Evolutionary conservation across 345 rosid genomes (phyloP).

Genomic region (Excoecaria agallocha): DNA sequence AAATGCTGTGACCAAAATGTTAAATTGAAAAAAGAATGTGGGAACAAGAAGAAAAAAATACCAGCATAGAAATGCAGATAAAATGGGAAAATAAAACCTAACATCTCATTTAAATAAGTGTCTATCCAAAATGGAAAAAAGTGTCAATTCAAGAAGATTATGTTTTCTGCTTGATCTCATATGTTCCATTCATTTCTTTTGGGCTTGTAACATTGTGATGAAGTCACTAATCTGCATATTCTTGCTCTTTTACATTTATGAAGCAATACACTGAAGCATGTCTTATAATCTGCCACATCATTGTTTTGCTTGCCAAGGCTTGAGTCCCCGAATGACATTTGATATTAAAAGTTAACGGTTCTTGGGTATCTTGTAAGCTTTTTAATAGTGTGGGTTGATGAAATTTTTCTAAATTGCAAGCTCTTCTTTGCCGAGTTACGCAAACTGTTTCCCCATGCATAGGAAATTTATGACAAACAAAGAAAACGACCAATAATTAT

Average conservation of each 20-base stretch:
- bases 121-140: neutral
- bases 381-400: neutral
- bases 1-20: neutral
- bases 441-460: neutral
- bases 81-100: no score
- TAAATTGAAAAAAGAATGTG: neutral
- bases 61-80: neutral
- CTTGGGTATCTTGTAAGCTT: neutral
- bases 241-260: neutral
- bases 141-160: neutral
- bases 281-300: no score
- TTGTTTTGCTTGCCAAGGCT: neutral
- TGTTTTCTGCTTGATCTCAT: neutral
- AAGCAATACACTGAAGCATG: neutral
- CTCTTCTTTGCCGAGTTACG: neutral
- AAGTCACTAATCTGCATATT: neutral
- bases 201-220: neutral
- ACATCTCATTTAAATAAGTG: no score
- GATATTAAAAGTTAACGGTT: neutral
- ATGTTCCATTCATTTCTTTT: neutral
- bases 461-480: neutral
- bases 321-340: neutral
- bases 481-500: neutral
- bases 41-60: neutral
- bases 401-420: neutral